phyloP scores from a whole-genome alignment of 257 asterid genomes.

The Solanum virginianum region DNA sequence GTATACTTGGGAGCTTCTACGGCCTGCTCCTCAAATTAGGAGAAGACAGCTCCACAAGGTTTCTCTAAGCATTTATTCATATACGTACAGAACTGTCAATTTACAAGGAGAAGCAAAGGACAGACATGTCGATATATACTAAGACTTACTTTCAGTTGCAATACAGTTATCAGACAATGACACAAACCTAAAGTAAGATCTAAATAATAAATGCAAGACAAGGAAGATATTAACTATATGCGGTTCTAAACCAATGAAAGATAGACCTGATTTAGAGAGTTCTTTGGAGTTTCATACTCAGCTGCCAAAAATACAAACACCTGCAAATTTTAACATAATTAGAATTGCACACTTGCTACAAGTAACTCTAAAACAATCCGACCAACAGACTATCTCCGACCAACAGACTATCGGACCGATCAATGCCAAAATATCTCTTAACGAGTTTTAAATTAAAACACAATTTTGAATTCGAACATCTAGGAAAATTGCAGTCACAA shows the following conservation, averaged over 20 bases:
- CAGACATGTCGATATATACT: neutral
- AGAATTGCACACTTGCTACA: neutral
- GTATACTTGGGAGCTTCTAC: neutral
- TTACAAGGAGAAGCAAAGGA: neutral
- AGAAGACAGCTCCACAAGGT: neutral
- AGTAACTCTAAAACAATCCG: neutral
- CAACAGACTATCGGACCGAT: neutral
- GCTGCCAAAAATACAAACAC: slow-evolving; percentile 96
- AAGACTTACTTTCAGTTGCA: neutral
- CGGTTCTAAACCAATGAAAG: neutral
- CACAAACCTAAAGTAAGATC: neutral
- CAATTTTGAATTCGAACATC: neutral
- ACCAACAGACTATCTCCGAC: neutral
- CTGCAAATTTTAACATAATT: slow-evolving; percentile 24
- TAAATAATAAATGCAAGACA: neutral
- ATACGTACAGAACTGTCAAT: neutral
- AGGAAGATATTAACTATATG: neutral
- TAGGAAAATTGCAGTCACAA: neutral
- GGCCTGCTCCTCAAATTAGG: neutral
- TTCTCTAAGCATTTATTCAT: neutral
- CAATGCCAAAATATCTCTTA: neutral
- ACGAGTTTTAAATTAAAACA: neutral
- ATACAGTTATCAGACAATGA: neutral
- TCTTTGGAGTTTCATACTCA: slow-evolving; percentile 80
- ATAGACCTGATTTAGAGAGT: slow-evolving; percentile 70